These are phyloP conservation scores for Corynespora cassiicola DNA, from an alignment of 2,329 filamentous ascomycete species.

Conservation along the genomic window DNA sequence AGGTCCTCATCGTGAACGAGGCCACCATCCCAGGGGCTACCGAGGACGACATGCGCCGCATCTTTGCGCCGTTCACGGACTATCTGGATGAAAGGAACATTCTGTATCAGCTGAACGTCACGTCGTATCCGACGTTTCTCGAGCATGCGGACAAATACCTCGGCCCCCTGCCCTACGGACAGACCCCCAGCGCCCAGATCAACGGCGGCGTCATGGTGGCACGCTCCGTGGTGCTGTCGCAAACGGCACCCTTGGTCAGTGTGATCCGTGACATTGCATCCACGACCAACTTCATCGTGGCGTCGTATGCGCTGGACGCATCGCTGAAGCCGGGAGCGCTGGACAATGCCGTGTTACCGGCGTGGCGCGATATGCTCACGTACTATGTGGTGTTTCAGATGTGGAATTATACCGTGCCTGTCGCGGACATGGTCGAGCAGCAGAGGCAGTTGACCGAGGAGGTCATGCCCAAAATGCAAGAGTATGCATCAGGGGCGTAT, in stretches of 20 bases:
- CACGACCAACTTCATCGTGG: conserved; percentile 5
- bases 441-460: conserved; percentile 24
- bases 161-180: conserved; percentile 21
- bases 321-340: conserved; percentile 6
- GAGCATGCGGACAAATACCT: conserved; percentile 30
- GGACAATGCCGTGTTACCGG: conserved; percentile 21
- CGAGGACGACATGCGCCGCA: conserved; percentile 8
- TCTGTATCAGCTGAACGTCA: conserved; percentile 23
- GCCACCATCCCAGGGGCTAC: conserved; percentile 14
- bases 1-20: conserved; percentile 5
- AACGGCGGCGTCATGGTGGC: conserved; percentile 16
- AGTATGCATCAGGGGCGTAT: conserved; percentile 30
- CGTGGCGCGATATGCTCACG: conserved; percentile 18
- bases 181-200: conserved; percentile 7
- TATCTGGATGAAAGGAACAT: conserved; percentile 24
- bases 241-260: neutral
- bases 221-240: conserved; percentile 2
- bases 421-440: conserved; percentile 4
- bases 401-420: conserved; percentile 13
- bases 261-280: conserved; percentile 8
- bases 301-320: conserved; percentile 10
- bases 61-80: conserved; percentile 28
- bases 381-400: conserved; percentile 9
- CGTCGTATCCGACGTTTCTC: conserved; percentile 26
- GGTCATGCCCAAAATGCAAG: conserved; percentile 30